These are phyloP conservation scores for Sugiyamaella boreocaroliniensis DNA, from an alignment of 805 yeast species.

Conservation along the genomic window DNA sequence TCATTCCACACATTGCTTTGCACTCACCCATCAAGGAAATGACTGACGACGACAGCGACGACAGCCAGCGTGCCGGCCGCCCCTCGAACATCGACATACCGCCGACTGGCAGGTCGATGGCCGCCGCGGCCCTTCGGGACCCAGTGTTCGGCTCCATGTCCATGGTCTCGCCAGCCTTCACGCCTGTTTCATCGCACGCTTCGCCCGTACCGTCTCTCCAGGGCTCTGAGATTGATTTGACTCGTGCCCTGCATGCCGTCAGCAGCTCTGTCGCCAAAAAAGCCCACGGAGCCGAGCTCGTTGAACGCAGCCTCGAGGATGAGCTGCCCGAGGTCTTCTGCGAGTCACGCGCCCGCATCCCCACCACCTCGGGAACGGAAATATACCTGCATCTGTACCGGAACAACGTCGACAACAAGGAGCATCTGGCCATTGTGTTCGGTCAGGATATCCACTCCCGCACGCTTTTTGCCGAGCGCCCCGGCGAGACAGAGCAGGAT, in stretches of 20 bases:
- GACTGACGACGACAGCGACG: background rate
- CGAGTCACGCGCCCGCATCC: slow-evolving; percentile 90
- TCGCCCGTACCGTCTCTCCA: slow-evolving; percentile 9
- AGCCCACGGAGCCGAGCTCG: slow-evolving; percentile 6
- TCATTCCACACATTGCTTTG: background rate
- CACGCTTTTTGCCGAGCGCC: slow-evolving; percentile 54
- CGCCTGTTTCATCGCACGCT: slow-evolving; percentile 21
- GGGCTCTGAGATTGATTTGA: slow-evolving; percentile 18
- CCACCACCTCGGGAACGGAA: slow-evolving; percentile 92
- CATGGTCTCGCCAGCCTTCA: slow-evolving; percentile 31
- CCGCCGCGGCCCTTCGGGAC: background rate
- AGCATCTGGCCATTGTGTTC: slow-evolving; percentile 94
- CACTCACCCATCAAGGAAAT: background rate
- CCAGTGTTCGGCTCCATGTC: slow-evolving; percentile 24
- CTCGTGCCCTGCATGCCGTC: slow-evolving; percentile 3
- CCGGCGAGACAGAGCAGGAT: slow-evolving; percentile 78
- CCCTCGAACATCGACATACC: background rate
- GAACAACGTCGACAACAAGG: slow-evolving; percentile 82
- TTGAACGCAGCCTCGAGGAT: slow-evolving; percentile 13
- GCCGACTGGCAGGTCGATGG: background rate
- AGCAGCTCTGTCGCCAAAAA: background rate
- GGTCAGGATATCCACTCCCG: slow-evolving; percentile 84
- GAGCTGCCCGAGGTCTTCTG: slow-evolving; percentile 73
- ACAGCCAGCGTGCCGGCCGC: background rate
- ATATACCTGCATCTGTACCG: slow-evolving; percentile 84